These are phyloP conservation scores for Ophiostoma angusticollis DNA, from an alignment of 2,329 filamentous ascomycete species.

Conservation along the genomic window DNA sequence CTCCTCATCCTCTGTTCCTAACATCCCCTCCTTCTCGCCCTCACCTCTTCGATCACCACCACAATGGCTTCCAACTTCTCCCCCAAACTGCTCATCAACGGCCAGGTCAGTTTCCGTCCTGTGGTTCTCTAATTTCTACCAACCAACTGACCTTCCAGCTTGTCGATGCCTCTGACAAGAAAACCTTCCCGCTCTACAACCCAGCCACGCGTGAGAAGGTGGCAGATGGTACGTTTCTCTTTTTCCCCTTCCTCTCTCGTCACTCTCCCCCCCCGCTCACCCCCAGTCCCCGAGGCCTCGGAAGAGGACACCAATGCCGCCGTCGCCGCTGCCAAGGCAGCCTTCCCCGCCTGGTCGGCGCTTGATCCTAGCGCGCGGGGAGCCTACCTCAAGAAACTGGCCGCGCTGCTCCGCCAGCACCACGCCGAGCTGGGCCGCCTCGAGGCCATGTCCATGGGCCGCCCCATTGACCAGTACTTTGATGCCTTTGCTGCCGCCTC, in stretches of 20 bases:
- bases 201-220: constrained; percentile 28
- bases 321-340: constrained; percentile 29
- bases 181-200: constrained; percentile 32
- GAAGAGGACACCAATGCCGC: constrained; percentile 29
- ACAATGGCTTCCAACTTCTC: constrained; percentile 14
- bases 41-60: not conserved
- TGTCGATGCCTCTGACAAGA: constrained; percentile 29
- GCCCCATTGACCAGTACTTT: constrained; percentile 26
- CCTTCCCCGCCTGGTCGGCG: constrained; percentile 32
- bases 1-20: not conserved
- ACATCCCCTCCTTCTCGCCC: not conserved
- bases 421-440: constrained; percentile 30
- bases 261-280: too few relatives aligned
- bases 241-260: not conserved
- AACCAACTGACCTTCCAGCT: constrained; percentile 19
- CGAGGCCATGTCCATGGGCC: constrained; percentile 33
- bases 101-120: constrained; percentile 22
- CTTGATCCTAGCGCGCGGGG: constrained; percentile 27
- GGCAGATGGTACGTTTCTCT: constrained; percentile 19
- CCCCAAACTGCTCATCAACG: constrained; percentile 36
- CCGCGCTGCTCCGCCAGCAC: constrained; percentile 27
- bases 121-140: not conserved
- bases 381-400: constrained; percentile 30
- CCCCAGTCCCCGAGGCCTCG: constrained; percentile 31
- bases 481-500: constrained; percentile 24